Conservation (phyloP, 768 basidiomycete genomes). For the Collybia sp. region DNA sequence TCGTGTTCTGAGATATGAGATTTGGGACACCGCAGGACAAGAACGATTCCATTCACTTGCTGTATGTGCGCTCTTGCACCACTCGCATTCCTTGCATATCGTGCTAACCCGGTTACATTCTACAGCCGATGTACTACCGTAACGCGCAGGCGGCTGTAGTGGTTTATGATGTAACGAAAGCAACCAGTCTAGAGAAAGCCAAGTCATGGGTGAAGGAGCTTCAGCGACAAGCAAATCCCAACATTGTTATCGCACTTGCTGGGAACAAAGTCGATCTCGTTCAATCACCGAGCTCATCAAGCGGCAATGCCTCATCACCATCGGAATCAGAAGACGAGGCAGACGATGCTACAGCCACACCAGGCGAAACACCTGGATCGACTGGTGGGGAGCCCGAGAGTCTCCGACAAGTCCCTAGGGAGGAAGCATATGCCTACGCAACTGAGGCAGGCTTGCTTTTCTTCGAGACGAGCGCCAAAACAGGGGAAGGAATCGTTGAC, state of each 20-base stretch:
- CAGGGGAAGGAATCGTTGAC: constrained; percentile 91
- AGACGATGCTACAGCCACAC: constrained; percentile 88
- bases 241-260: constrained; percentile 97
- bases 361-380: constrained; percentile 61
- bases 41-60: constrained; percentile 98
- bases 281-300: constrained; percentile 52
- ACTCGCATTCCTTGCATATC: constrained; percentile 5
- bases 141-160: constrained; percentile 98
- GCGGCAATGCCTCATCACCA: constrained; percentile 35
- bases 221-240: constrained; percentile 97
- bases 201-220: constrained; percentile 99
- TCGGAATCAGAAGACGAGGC: constrained; percentile 85
- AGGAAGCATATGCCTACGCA: constrained; percentile 96
- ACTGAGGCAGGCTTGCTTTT: constrained; percentile 92
- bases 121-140: constrained; percentile 96
- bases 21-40: constrained; percentile 95
- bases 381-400: constrained; percentile 58
- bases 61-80: constrained; percentile 41
- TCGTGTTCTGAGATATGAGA: constrained; percentile 89
- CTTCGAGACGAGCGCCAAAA: constrained; percentile 98
- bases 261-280: constrained; percentile 97
- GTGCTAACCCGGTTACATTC: constrained; percentile 8
- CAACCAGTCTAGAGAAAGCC: constrained; percentile 93
- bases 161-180: constrained; percentile 97
- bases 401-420: constrained; percentile 84